Percentiles rank a stretch among this genome's conserved stretches.
phyloP scores from a whole-genome alignment of 1,139 yeast genomes.

The Zhuliangozyma parablackwelliae region DNA sequence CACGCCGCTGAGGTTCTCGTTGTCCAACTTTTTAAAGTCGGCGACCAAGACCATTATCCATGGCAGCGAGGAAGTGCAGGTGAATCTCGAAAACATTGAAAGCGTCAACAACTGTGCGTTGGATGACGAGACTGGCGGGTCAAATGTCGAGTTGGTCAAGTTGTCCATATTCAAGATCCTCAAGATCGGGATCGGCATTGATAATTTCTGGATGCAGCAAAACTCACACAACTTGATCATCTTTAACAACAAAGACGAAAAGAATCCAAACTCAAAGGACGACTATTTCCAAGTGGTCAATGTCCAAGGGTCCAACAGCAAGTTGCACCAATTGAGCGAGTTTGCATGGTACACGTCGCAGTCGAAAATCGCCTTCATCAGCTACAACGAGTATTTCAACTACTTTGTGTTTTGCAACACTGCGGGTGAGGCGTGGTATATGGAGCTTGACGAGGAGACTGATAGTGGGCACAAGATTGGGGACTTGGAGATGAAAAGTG shows the following conservation, averaged over 20 bases:
- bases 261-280: conserved; percentile 5
- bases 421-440: conserved; percentile 25
- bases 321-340: conserved; percentile 23
- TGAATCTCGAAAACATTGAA: conserved; percentile 37
- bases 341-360: conserved; percentile 25
- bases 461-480: conserved; percentile 13
- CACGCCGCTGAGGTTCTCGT: conserved; percentile 23
- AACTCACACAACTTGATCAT: conserved; percentile 38
- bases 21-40: conserved; percentile 27
- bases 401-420: conserved; percentile 30
- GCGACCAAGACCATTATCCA: conserved; percentile 33
- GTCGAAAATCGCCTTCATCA: conserved; percentile 17
- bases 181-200: conserved; percentile 32
- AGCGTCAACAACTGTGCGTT: conserved; percentile 24
- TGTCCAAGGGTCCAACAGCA: conserved; percentile 28
- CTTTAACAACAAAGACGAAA: conserved; percentile 21
- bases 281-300: conserved; percentile 32
- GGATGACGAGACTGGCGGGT: conserved; percentile 30
- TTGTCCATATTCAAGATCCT: conserved; percentile 30
- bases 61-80: conserved; percentile 17
- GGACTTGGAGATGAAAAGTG: conserved; percentile 3
- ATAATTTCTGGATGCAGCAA: conserved; percentile 34
- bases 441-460: conserved; percentile 16
- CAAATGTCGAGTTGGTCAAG: conserved; percentile 24
- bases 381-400: conserved; percentile 23